Conservation (phyloP, 2,329 filamentous ascomycete species). For the Rutstroemia sp. region DNA sequence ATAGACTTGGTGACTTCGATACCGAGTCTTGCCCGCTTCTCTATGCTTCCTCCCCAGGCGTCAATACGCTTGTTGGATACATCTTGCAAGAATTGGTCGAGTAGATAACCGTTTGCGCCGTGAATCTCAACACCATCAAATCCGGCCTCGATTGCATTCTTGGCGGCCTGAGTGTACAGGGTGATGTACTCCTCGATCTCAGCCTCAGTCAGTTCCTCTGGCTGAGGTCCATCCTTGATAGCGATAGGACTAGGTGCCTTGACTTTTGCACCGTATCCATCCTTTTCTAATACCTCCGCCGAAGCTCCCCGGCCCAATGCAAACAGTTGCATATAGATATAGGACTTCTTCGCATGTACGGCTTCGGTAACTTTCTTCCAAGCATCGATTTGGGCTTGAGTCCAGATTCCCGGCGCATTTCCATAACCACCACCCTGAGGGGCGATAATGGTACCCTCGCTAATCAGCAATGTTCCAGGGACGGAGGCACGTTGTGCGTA, state of each 20-base stretch:
- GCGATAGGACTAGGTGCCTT: slow-evolving; percentile 19
- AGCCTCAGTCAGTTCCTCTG: slow-evolving; percentile 32
- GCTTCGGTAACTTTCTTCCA: slow-evolving; percentile 52
- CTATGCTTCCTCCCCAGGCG: slow-evolving; percentile 41
- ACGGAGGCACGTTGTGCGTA: slow-evolving; percentile 44
- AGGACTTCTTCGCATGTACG: slow-evolving; percentile 50
- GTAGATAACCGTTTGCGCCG: slow-evolving; percentile 28
- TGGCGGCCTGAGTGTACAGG: slow-evolving; percentile 28
- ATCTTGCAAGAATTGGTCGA: slow-evolving; percentile 29
- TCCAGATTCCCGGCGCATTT: slow-evolving; percentile 50
- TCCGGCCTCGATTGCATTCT: slow-evolving; percentile 42
- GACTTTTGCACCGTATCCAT: slow-evolving; percentile 20
- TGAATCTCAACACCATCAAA: slow-evolving; percentile 47
- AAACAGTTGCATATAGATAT: slow-evolving; percentile 55
- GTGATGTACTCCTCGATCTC: slow-evolving; percentile 32
- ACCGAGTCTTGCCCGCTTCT: slow-evolving; percentile 44
- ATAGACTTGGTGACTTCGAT: slow-evolving; percentile 47
- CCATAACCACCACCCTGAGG: slow-evolving; percentile 39
- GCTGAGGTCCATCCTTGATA: slow-evolving; percentile 18
- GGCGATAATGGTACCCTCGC: slow-evolving; percentile 45
- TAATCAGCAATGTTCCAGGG: slow-evolving; percentile 47
- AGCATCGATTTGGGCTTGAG: slow-evolving; percentile 40
- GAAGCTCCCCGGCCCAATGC: slow-evolving; percentile 42
- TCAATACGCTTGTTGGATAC: slow-evolving; percentile 48
- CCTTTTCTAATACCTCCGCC: slow-evolving; percentile 10